phyloP scores from a whole-genome alignment of 1,284 basidiomycete species.

The Cryptococcus sp. region DNA sequence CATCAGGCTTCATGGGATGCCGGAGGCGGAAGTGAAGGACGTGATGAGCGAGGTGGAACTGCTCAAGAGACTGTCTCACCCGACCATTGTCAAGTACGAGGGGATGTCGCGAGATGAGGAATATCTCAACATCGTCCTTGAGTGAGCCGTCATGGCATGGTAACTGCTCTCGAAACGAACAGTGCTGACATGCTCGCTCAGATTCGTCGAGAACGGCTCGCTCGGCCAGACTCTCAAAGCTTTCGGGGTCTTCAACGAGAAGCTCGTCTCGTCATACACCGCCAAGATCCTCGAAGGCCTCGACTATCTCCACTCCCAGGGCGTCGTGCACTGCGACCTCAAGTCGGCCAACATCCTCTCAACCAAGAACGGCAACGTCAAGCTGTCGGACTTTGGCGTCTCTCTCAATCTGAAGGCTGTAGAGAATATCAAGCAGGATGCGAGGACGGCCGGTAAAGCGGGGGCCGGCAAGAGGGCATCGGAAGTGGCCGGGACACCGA shows the following conservation, averaged over 20 bases:
- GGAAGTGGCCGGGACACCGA: slow-evolving; percentile 81
- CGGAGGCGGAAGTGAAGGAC: slow-evolving; percentile 77
- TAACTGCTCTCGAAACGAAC: neutral
- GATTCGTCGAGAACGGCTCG: slow-evolving; percentile 90
- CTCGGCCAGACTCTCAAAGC: slow-evolving; percentile 84
- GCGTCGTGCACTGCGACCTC: slow-evolving; percentile 58
- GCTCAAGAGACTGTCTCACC: slow-evolving; percentile 80
- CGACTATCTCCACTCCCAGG: slow-evolving; percentile 77
- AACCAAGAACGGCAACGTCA: slow-evolving; percentile 56
- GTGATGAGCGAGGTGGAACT: slow-evolving; percentile 89
- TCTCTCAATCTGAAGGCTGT: slow-evolving; percentile 53
- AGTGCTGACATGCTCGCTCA: slow-evolving; percentile 39
- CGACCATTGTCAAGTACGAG: slow-evolving; percentile 92
- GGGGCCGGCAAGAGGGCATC: slow-evolving; percentile 19
- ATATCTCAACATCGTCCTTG: slow-evolving; percentile 83
- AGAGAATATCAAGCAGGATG: slow-evolving; percentile 73
- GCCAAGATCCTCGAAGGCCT: slow-evolving; percentile 90
- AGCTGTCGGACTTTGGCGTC: slow-evolving; percentile 58
- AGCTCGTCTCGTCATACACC: slow-evolving; percentile 81
- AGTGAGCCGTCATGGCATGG: slow-evolving; percentile 59
- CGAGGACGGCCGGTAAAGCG: slow-evolving; percentile 34
- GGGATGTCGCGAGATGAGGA: slow-evolving; percentile 87
- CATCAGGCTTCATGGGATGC: slow-evolving; percentile 77
- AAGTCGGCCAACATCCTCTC: slow-evolving; percentile 59
- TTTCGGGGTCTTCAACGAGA: slow-evolving; percentile 86